Conservation (phyloP, 202 grass and related monocot species). For the Musa balbisiana region DNA sequence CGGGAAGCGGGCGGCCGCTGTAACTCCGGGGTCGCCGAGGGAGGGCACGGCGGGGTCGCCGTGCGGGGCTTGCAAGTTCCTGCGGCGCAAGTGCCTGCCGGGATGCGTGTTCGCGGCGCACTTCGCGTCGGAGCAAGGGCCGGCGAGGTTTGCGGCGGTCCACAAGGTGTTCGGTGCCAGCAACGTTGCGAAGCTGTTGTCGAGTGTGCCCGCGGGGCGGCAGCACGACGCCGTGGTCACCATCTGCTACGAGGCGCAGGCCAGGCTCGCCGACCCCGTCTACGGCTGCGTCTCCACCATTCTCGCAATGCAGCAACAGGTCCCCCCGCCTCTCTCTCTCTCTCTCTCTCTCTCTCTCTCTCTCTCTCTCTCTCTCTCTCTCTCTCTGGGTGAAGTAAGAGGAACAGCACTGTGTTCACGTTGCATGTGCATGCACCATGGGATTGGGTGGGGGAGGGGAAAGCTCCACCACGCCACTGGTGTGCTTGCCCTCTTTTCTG, state of each 20-base stretch:
- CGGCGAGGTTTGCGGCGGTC: constrained; percentile 58
- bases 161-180: constrained; percentile 75
- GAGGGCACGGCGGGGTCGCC: constrained; percentile 32
- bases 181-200: constrained; percentile 87
- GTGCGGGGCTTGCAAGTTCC: constrained; percentile 86
- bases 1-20: constrained; percentile 11
- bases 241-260: constrained; percentile 89
- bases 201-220: constrained; percentile 40
- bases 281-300: constrained; percentile 82
- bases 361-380: neutral
- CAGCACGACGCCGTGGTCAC: constrained; percentile 51
- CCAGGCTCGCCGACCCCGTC: constrained; percentile 73
- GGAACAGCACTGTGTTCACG: too few species aligned
- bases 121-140: constrained; percentile 41
- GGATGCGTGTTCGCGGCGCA: constrained; percentile 81
- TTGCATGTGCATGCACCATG: too few species aligned
- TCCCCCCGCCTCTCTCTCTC: constrained; percentile 18
- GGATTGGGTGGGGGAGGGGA: too few species aligned
- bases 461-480: too few species aligned
- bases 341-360: neutral
- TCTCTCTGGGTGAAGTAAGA: too few species aligned
- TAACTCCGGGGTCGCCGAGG: neutral
- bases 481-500: too few species aligned
- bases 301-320: constrained; percentile 77
- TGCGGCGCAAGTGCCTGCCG: constrained; percentile 50